These are phyloP conservation scores for Fusarium sarcochroum DNA, from an alignment of 2,329 filamentous ascomycete species.

Conservation along the genomic window DNA sequence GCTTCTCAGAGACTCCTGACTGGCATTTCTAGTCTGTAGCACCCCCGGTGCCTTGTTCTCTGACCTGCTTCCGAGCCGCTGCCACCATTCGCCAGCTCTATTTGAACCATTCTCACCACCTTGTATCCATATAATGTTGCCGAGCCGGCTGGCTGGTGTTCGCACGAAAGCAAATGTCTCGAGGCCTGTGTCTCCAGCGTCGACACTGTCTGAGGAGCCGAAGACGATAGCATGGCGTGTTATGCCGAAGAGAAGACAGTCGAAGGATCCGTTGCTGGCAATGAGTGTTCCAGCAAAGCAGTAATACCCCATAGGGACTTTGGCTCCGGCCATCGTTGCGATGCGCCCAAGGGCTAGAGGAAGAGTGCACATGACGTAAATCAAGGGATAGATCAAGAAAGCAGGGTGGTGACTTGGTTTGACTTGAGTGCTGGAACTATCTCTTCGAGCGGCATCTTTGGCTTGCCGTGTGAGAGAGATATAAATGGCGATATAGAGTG, in stretches of 20 bases:
- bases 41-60: constrained; percentile 2
- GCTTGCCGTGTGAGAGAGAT: constrained; percentile 51
- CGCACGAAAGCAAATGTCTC: constrained; percentile 66
- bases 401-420: constrained; percentile 58
- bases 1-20: constrained; percentile 51
- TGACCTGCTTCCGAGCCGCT: constrained; percentile 31
- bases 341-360: constrained; percentile 76
- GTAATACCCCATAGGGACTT: constrained; percentile 67
- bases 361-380: constrained; percentile 76
- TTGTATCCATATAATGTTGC: constrained; percentile 57
- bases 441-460: no score
- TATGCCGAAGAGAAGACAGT: constrained; percentile 66
- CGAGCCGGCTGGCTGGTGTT: constrained; percentile 55
- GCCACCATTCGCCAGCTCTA: constrained; percentile 47
- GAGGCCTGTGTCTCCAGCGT: constrained; percentile 62
- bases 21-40: constrained; percentile 36
- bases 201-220: constrained; percentile 49
- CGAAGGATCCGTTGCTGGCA: constrained; percentile 67
- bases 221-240: constrained; percentile 67
- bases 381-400: constrained; percentile 76
- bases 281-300: constrained; percentile 71
- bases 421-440: constrained; percentile 1
- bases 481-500: constrained; percentile 58
- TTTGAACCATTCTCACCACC: constrained; percentile 39
- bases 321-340: constrained; percentile 68